These are phyloP conservation scores for Solanum ahanhuiri DNA, from an alignment of 257 asterid genomes.

Conservation along the genomic window DNA sequence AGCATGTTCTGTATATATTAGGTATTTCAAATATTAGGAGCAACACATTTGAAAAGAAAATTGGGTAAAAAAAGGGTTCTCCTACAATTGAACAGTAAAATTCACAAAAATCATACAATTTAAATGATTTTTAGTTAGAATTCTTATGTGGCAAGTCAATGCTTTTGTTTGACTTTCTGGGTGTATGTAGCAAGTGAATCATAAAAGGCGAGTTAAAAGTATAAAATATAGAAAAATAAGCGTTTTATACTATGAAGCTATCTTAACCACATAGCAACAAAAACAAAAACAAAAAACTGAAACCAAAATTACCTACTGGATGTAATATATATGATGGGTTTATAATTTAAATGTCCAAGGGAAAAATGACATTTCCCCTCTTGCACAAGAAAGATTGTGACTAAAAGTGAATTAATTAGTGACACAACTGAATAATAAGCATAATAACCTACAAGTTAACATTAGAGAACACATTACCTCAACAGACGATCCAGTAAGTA, in stretches of 20 bases:
- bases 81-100: neutral
- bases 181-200: no score
- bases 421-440: neutral
- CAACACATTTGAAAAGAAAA: neutral
- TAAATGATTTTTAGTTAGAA: accelerated
- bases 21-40: neutral
- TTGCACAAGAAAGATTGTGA: accelerated
- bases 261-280: neutral
- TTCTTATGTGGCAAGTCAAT: neutral
- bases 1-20: no score
- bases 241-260: no score
- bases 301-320: no score
- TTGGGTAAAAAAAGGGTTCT: accelerated
- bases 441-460: neutral
- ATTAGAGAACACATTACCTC: neutral
- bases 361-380: neutral
- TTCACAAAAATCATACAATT: no score
- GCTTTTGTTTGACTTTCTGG: neutral
- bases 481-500: neutral
- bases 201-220: neutral
- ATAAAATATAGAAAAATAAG: no score
- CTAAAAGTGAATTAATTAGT: neutral
- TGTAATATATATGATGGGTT: no score
- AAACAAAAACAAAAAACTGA: no score
- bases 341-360: no score